Percentiles rank a stretch among this genome's conserved stretches.
These are phyloP conservation scores for Phytophthora megakarya DNA, from an alignment of 352 stramenopile genomes.

Conservation along the genomic window DNA sequence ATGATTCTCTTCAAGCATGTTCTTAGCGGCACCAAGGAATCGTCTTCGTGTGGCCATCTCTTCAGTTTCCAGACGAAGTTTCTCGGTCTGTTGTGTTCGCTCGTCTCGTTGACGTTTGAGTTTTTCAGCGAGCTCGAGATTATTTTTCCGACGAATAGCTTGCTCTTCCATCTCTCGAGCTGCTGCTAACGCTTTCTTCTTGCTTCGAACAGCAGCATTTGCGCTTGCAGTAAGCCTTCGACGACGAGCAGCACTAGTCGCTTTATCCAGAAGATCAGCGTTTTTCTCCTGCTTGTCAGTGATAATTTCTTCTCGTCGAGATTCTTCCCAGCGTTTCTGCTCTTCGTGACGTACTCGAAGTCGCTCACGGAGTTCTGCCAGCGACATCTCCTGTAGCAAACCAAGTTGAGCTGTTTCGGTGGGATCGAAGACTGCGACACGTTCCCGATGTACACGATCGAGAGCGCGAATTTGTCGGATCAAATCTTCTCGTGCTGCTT, in stretches of 20 bases:
- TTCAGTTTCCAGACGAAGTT: conserved; percentile 60
- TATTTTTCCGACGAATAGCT: conserved; percentile 59
- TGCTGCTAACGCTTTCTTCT: conserved; percentile 59
- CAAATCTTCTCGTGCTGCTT: conserved; percentile 77
- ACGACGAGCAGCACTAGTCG: conserved; percentile 78
- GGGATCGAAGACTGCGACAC: conserved; percentile 90
- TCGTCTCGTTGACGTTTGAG: conserved; percentile 58
- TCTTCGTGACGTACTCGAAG: conserved; percentile 80
- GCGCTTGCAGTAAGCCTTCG: conserved; percentile 67
- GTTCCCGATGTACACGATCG: conserved; percentile 76
- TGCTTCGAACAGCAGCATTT: conserved; percentile 57
- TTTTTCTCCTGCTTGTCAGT: conserved; percentile 80
- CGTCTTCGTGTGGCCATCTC: conserved; percentile 75
- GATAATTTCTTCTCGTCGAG: conserved; percentile 71
- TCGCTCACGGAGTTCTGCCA: conserved; percentile 84
- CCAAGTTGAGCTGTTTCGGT: conserved; percentile 87
- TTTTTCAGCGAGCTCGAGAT: conserved; percentile 78
- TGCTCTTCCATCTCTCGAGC: conserved; percentile 65
- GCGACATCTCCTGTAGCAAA: conserved; percentile 92
- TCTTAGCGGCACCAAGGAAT: conserved; percentile 89
- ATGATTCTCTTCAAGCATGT: conserved; percentile 81
- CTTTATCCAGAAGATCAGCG: conserved; percentile 68
- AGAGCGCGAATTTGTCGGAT: conserved; percentile 88
- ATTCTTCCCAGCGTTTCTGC: conserved; percentile 70
- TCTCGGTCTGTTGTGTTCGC: conserved; percentile 53